Evolutionary conservation across 169 alveolate genomes (phyloP), one percentile per base, ranked within the genome.

Genomic region (Plasmodium vivax): DNA sequence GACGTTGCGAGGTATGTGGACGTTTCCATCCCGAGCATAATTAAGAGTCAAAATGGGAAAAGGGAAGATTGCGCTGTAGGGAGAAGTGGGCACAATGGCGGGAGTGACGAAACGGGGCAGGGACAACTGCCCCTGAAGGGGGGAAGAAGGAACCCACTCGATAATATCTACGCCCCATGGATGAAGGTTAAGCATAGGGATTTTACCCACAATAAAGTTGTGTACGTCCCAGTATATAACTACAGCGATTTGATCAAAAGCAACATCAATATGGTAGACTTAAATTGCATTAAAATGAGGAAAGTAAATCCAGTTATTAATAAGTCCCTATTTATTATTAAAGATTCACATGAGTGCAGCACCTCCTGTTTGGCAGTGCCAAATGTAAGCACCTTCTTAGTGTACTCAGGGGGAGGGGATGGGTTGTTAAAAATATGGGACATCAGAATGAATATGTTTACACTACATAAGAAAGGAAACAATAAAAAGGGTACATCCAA

Each of bases 341-440:
- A 81, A 73, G 87, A 92, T 16, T 75, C 95, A 19, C 95, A 92
- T 56, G 92, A 82, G 8, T 72, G 75, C 41, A 82, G 83, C 41
- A 82, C 95, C 6, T 75, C 92, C 19, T 92, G 95, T 36, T 6
- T 92, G 75, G 92, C 92, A 45, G 47, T 92, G 36, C 92, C 92
- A 5, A 81, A 95, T 83, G 84, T 95, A 62, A 81, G 95, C 56
- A 83, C 27, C 38, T 93, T 79, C 58, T 85, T 85, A 81, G 41
- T 85, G 16, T 85, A 93, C 30, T 93, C 95, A 23, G 97, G 97
- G n/a, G 97, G 97, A 16, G 96, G 97, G 10, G 97, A 96, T 85
- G 97, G 97, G n/a, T 41, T 92, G 82, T 77, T 96, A 58, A 93
- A 93, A 84, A 79, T 93, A n/a, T 96, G 97, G 97, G 97, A 96